phyloP scores from a whole-genome alignment of 306 rosid genomes.

The Canavalia ensiformis region DNA sequence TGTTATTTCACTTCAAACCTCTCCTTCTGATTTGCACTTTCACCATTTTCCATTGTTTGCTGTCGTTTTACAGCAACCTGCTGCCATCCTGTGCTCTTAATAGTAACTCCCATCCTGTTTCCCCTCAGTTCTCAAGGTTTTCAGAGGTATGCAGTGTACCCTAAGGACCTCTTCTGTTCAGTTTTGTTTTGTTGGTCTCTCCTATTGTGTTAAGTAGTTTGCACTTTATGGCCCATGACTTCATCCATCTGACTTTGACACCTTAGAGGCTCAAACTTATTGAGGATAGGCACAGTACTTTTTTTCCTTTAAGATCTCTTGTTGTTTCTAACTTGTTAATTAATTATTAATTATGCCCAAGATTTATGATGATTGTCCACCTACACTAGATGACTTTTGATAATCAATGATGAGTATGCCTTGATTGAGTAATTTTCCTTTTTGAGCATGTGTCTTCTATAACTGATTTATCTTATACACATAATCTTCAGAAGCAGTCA shows the following conservation, averaged over 20 bases:
- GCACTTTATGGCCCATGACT: neutral
- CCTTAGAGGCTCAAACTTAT: neutral
- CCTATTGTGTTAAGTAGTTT: neutral
- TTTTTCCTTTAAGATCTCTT: neutral
- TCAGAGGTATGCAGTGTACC: neutral
- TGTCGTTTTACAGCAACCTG: neutral
- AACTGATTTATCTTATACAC: neutral
- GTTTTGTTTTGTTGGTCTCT: neutral
- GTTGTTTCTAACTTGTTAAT: neutral
- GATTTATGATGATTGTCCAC: neutral
- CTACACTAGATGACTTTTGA: neutral
- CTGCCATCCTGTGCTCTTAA: neutral
- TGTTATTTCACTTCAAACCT: neutral
- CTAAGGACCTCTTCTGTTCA: neutral
- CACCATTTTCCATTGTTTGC: neutral
- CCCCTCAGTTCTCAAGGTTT: neutral
- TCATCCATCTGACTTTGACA: neutral
- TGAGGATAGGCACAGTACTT: neutral
- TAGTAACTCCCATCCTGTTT: neutral
- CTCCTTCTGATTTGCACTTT: neutral
- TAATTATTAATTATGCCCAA: constrained; percentile 22
- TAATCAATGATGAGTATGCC: neutral
- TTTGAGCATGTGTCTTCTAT: neutral
- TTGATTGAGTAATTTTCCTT: neutral
- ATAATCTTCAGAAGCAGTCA: neutral